Base-by-base conservation (phyloP, 192 early-diverging fungal genomes). In the Coemansia sp. region DNA sequence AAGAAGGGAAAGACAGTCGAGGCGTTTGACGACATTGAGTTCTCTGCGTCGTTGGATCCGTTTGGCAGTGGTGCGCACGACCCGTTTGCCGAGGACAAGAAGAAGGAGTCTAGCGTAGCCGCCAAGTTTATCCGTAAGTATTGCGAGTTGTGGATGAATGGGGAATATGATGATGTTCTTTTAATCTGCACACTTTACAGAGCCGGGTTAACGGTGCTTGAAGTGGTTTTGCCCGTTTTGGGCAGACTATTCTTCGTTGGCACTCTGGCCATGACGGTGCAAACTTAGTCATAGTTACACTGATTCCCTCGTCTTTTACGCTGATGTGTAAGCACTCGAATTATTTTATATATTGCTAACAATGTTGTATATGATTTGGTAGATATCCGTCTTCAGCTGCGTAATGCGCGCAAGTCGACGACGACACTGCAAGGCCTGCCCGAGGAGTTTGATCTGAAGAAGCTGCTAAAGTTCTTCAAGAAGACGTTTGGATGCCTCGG, bases 321-420 rank as follows among this genome's bases (percentile, higher is more conserved):
- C 31, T 35, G 7, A 2, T 35, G 31, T 35, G 31, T 35, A 35
- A 35, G 2, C 27, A 27, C 27, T 27, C 6, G 27, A 3, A 27
- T 27, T 27, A 21, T 21, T 27, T 27, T 35, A 35, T 43, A 52
- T 41, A 19, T 49, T 55, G 48, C 37, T 60, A 53, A 43, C 25
- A 25, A 61, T 19, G 10, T 14, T 37, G 25, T 19, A 21, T 21
- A 21, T 21, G 8, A 17, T 63, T 27, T 82, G 4, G 31, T 35
- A 98, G 96, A 98, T 83, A 93, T 98, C 67, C 94, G 96, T 80
- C 91, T 98, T 68, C 95, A 95, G 83, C 94, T 94, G 77, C 90
- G 95, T 67, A 95, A 94, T 80, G 94, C 95, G 64, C 90, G 93
- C 74, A 98, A 98, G 85, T 95, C 94, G 61, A 79, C 95, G 67